Percentiles rank a stretch among this genome's conserved stretches.
These are phyloP conservation scores for Vigna radiata DNA, from an alignment of 306 rosid species.

Conservation along the genomic window DNA sequence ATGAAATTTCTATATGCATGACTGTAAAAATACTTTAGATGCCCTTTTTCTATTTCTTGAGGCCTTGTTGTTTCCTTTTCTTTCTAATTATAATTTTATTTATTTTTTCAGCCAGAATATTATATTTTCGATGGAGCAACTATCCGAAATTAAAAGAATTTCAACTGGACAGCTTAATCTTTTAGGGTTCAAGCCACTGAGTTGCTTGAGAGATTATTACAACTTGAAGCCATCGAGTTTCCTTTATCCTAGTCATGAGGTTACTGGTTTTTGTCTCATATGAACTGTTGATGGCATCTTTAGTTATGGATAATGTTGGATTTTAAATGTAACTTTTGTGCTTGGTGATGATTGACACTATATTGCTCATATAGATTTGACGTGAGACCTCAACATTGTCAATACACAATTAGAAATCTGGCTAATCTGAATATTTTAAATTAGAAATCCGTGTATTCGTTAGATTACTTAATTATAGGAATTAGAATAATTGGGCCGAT, in stretches of 20 bases:
- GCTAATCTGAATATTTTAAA: neutral
- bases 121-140: slow-evolving; percentile 73
- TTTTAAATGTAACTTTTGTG: slow-evolving; percentile 33
- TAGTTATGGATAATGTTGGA: slow-evolving; percentile 20
- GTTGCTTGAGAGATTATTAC: slow-evolving; percentile 89
- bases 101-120: slow-evolving; percentile 68
- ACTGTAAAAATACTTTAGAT: slow-evolving; percentile 24
- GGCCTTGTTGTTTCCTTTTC: slow-evolving; percentile 38
- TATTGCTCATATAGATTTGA: no score
- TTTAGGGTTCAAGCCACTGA: slow-evolving; percentile 91
- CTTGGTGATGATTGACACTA: slow-evolving; percentile 3
- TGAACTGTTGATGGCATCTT: slow-evolving; percentile 38
- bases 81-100: slow-evolving; percentile 36
- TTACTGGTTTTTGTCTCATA: slow-evolving; percentile 44
- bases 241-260: slow-evolving; percentile 88
- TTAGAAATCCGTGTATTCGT: neutral
- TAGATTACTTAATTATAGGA: neutral
- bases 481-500: neutral
- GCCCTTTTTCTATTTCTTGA: slow-evolving; percentile 24
- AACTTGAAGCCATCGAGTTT: slow-evolving; percentile 93
- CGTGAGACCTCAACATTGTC: no score
- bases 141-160: slow-evolving; percentile 76
- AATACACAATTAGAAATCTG: no score
- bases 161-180: slow-evolving; percentile 75
- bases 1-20: neutral